Conservation (phyloP, 306 rosid species). For the Carpinus fangiana region DNA sequence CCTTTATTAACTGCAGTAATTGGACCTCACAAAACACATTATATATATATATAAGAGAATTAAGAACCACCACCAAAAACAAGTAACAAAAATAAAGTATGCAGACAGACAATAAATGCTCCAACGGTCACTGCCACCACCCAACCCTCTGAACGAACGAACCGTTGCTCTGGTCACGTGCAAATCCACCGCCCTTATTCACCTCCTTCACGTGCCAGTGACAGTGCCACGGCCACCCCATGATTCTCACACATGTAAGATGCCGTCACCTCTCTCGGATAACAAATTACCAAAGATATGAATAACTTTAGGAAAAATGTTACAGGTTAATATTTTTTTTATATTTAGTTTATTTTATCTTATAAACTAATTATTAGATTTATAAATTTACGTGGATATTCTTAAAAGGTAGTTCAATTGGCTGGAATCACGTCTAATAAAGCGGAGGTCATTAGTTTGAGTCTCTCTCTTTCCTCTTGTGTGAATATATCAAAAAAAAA, state of each 20-base stretch:
- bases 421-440: no score
- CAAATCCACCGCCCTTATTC: constrained; percentile 20
- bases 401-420: no score
- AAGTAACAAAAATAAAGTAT: background rate
- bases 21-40: background rate
- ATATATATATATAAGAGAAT: background rate
- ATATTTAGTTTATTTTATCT: no score
- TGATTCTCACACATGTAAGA: background rate
- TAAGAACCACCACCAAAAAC: no score
- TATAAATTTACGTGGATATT: no score
- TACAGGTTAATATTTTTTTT: no score
- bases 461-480: no score
- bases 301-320: no score
- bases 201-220: constrained; percentile 23
- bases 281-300: no score
- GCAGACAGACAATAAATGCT: constrained; percentile 21
- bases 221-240: background rate
- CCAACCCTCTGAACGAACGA: constrained; percentile 13
- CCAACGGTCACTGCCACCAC: constrained; percentile 48
- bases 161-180: constrained; percentile 40
- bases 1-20: background rate
- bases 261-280: background rate
- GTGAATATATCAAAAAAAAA: no score
- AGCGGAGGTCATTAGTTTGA: no score
- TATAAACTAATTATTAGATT: no score